Conservation (phyloP, 495 filamentous ascomycete species). For the Penicillium ochrochloron region DNA sequence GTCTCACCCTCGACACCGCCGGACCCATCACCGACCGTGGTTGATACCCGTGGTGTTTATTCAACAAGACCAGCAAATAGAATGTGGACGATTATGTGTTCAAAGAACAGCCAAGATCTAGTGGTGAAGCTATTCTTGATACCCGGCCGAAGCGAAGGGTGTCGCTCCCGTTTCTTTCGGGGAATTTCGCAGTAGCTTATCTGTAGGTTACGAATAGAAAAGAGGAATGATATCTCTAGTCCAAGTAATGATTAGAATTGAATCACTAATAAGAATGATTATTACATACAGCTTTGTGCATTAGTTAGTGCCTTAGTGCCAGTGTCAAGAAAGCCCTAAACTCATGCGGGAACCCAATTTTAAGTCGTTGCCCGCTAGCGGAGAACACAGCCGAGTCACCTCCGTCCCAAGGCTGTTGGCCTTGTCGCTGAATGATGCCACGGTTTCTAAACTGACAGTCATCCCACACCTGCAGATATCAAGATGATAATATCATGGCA, state of each 20-base stretch:
- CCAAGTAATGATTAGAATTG: not conserved
- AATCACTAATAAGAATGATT: not conserved
- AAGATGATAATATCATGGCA: not conserved
- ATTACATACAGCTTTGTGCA: not conserved
- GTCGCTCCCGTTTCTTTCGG: not conserved
- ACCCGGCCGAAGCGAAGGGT: not conserved
- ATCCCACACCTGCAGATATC: not conserved
- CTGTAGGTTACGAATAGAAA: constrained; percentile 16
- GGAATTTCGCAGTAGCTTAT: constrained; percentile 13
- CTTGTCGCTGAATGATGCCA: constrained; percentile 16
- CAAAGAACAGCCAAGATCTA: not conserved
- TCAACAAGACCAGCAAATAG: constrained; percentile 17
- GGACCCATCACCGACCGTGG: constrained; percentile 28
- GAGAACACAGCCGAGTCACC: constrained; percentile 23
- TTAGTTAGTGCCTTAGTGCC: constrained; percentile 1
- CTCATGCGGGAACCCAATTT: constrained; percentile 14
- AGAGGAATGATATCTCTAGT: not conserved
- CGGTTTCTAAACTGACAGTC: constrained; percentile 12
- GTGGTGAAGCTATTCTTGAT: constrained; percentile 2
- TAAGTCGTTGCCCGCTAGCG: constrained; percentile 10
- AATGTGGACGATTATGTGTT: constrained; percentile 12
- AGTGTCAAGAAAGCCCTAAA: not conserved
- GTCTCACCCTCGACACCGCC: constrained; percentile 9
- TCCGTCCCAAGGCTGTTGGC: constrained; percentile 2
- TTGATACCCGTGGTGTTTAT: constrained; percentile 21